These are phyloP conservation scores for Rubroshorea leprosula DNA, from an alignment of 345 rosid genomes.

Conservation along the genomic window DNA sequence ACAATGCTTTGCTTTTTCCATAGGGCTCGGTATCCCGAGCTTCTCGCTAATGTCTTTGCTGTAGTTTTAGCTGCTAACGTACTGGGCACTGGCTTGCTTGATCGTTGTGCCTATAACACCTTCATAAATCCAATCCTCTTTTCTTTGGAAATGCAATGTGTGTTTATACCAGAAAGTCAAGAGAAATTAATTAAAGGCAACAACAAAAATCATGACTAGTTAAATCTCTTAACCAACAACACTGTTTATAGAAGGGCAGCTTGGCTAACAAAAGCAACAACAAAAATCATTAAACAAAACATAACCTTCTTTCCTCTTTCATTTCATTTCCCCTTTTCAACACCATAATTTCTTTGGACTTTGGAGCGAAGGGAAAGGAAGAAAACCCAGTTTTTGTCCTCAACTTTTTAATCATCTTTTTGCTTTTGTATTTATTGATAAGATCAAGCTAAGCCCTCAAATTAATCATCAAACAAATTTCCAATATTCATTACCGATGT, in stretches of 20 bases:
- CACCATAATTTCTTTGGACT: neutral
- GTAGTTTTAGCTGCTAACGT: neutral
- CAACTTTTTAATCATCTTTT: too few species aligned
- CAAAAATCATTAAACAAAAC: conserved; percentile 14
- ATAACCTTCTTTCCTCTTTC: too few species aligned
- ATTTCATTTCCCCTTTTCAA: conserved; percentile 10
- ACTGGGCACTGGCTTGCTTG: too few species aligned
- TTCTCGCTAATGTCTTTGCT: conserved; percentile 11
- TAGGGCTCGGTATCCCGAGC: conserved; percentile 24
- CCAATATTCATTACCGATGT: too few species aligned
- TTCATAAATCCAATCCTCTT: too few species aligned
- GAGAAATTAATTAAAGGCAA: neutral
- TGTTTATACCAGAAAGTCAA: neutral
- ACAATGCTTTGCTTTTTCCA: too few species aligned
- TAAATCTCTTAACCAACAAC: conserved; percentile 9
- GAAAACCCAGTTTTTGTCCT: too few species aligned
- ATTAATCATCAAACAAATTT: too few species aligned
- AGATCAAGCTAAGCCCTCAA: too few species aligned
- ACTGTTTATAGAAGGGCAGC: conserved; percentile 3
- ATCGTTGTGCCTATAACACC: too few species aligned
- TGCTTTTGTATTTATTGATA: too few species aligned
- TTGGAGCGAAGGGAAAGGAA: neutral
- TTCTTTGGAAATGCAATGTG: neutral
- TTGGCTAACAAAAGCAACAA: conserved; percentile 3
- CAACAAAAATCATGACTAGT: conserved; percentile 3